Percentiles rank a stretch among this genome's conserved stretches.
These are phyloP conservation scores for Angomonas desouzai DNA, from an alignment of 208 protist species.

Conservation along the genomic window DNA sequence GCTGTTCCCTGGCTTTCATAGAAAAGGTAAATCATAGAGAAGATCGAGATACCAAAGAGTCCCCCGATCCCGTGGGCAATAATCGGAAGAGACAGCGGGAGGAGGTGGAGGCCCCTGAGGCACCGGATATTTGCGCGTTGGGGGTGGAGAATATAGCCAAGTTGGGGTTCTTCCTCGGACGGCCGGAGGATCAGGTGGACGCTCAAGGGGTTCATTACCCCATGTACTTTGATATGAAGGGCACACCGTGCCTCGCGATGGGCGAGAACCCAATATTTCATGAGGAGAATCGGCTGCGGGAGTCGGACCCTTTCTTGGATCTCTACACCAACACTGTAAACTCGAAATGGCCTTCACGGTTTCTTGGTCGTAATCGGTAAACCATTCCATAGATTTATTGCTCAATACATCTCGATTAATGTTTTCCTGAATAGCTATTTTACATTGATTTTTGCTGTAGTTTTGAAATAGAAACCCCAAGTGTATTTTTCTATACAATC, in stretches of 20 bases:
- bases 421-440: not conserved
- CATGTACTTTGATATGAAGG: not conserved
- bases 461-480: not conserved
- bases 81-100: no score
- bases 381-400: no score
- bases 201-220: not conserved
- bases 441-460: not conserved
- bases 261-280: not conserved
- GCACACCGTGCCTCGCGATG: not conserved
- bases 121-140: not conserved
- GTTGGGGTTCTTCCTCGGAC: not conserved
- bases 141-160: not conserved
- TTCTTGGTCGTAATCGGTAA: no score
- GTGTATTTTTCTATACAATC: no score
- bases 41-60: no score
- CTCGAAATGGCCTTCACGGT: not conserved
- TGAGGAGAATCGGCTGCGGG: not conserved
- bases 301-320: not conserved
- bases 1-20: no score
- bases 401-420: not conserved
- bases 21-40: no score
- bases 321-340: not conserved
- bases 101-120: not conserved
- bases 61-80: no score
- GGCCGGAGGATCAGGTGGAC: not conserved